Evolutionary conservation across 805 yeast species (phyloP), one percentile per base, ranked within the genome.

Genomic region (Pichia californica): DNA sequence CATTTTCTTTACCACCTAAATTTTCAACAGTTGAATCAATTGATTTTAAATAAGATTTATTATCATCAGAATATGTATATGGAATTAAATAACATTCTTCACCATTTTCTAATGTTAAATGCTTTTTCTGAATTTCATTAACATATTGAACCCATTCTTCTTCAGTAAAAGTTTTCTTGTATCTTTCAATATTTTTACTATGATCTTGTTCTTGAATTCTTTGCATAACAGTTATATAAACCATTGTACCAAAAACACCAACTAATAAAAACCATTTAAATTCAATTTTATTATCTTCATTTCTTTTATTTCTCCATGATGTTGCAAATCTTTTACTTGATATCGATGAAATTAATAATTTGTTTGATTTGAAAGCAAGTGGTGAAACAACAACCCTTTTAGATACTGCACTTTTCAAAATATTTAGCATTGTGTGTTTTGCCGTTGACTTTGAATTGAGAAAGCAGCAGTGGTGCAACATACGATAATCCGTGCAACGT

Each of bases 91-190:
- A 63, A 39, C 62, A 58, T 18, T 57, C 56, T 28, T 52, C 55
- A 14, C 51, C 41, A 7, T 45, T 33, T 31, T 52, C 58, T 39
- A 64, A 61, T 7, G 52, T 43, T 15, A 59, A 47, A 23, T 52
- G 54, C 45, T 62, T 64, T 40, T 64, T 52, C 47, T 59, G 63
- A 36, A 58, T 59, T 35, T 49, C 47, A 10, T 48, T 45, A 61
- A 73, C 40, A 62, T 74, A 52, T 53, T 58, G 49, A 30, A 53
- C 60, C 69, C 76, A 73, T 48, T 76, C 81, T 32, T 68, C 64
- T 44, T 74, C 78, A 14, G 70, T 63, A 48, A 68, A 75, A 7
- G 73, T 58, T 31, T 59, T 73, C 45, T 62, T 65, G 16, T 54
- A 49, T 43, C 59, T 60, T n/a, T 54, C 53, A 26, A 59, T 45